These are phyloP conservation scores for Fusarium sp. DNA, from an alignment of 2,329 filamentous ascomycete species.

Conservation along the genomic window DNA sequence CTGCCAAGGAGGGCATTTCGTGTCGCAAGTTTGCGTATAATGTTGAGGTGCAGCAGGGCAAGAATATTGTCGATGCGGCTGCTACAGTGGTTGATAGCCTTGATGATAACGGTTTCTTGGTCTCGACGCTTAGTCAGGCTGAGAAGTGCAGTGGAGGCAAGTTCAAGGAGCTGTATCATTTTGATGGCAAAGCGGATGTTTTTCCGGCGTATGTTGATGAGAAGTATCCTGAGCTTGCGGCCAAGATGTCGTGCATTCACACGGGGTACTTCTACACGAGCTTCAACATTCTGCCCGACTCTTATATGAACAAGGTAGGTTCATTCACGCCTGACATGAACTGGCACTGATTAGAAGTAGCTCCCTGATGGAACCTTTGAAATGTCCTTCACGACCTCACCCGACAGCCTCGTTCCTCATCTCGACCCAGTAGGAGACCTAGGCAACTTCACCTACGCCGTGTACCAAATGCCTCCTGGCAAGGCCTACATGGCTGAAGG, in stretches of 20 bases:
- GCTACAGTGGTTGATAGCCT: constrained; percentile 53
- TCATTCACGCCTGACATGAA: fast-evolving
- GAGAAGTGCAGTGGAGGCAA: constrained; percentile 57
- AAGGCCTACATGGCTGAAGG: constrained; percentile 61
- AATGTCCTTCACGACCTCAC: constrained; percentile 58
- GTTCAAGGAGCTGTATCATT: constrained; percentile 62
- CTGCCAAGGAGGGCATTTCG: constrained; percentile 51
- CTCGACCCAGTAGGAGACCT: constrained; percentile 58
- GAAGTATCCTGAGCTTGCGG: constrained; percentile 55
- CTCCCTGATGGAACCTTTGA: constrained; percentile 54
- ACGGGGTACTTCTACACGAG: constrained; percentile 62
- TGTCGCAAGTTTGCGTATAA: constrained; percentile 59
- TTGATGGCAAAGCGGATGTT: constrained; percentile 63
- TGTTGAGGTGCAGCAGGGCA: constrained; percentile 54
- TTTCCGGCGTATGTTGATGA: constrained; percentile 58
- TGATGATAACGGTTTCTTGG: constrained; percentile 60
- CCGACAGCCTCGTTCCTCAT: constrained; percentile 54
- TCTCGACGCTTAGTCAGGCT: constrained; percentile 62
- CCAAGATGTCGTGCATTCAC: constrained; percentile 63
- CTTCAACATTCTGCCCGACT: constrained; percentile 57
- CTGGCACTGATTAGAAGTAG: constrained; percentile 33
- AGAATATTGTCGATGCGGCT: constrained; percentile 65
- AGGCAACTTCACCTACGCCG: constrained; percentile 60
- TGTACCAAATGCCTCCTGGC: constrained; percentile 60
- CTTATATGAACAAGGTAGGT: constrained; percentile 59